Base-by-base conservation (phyloP, 306 rosid genomes). In the Citrullus amarus region DNA sequence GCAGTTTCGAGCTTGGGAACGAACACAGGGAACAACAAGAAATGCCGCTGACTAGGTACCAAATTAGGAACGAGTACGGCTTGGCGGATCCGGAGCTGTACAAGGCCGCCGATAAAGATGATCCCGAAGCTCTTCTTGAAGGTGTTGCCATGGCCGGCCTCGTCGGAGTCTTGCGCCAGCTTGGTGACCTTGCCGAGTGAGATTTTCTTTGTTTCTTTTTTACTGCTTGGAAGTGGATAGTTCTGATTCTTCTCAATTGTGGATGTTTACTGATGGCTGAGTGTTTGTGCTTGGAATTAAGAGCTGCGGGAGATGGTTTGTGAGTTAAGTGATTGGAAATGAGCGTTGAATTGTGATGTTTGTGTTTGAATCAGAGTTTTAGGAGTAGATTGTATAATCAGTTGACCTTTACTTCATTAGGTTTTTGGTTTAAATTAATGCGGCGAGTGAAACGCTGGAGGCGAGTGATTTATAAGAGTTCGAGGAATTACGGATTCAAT, bases 111-210 rank as follows among this genome's bases (percentile, higher is more conserved):
- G 99, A 90, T 48, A 88, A 82, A 63, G 98, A 96, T 81, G 99
- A 93, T 88, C 91, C 98, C 0, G 98, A 96, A 84, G 92, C 97
- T 53, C 86, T 96, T 6, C 80, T 96, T 34, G 98, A 96, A 85
- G 96, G 93, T 17, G 90, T 93, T 15, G 91, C 98, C 78, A 89
- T 93, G 94, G 90, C 93, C 1, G 98, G 93, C 56, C 93, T 96
- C 44, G 96, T 89, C 48, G 99, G 98, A 4, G 88, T 96, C 67
- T 84, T 96, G 79, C 99, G 99, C 69, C 99, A 96, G 85, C 98
- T 96, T 80, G 99, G 98, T 2, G 98, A 96, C 89, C 97, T 96
- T 32, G 89, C 98, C 8, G 97, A 93, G 99, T 96, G 48, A 84
- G 91, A 78, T 38, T 65, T 69, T 38, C 46, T 75, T 77, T 57